Evolutionary conservation across 2,329 filamentous ascomycete species (phyloP), one percentile per base, ranked within the genome.

Genomic region (Pseudogymnoascus sp.): DNA sequence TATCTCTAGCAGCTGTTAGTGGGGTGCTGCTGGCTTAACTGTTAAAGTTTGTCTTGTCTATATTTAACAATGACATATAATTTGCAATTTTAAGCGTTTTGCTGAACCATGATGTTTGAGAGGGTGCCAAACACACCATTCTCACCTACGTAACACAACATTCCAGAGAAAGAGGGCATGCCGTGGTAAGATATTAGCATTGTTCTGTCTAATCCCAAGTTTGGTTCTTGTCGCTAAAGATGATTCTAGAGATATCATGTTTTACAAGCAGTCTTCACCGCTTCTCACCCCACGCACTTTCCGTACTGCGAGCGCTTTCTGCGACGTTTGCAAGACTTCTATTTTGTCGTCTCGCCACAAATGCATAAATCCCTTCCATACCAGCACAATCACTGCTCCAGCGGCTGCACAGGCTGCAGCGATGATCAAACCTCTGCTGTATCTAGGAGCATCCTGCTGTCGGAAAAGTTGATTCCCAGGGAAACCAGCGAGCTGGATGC

Each of bases 1-100:
- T 31, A 65, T 66, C 28, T 65, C 62, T 28, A 66, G 53, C 8
- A 66, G 53, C 50, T 56, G 50, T 33, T 56, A 56, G 25, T 21
- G 21, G 21, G 21, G 21, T 21, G 21, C 2, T 21, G 21, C 21
- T 21, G 21, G 21, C 21, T 21, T 21, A 21, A 21, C 21, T 23
- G 42, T 25, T 25, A 12, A 38, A 7, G 2, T 38, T 38, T 6
- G 7, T 31, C 7, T 31, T 31, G 21, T 47, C 11, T 18, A 53
- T 53, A 16, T 31, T 23, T 47, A 10, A 44, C 2, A 28, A 50
- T 53, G 23, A 31, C 23, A 53, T 31, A 16, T 31, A 53, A 5
- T 53, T 44, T 47, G 42, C 42, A 5, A 14, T 47, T 47, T 23
- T 47, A 18, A 23, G 11, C 31, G 38, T 42, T 18, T 33, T 33